Percentiles rank a stretch among this genome's conserved stretches.
phyloP scores from a whole-genome alignment of 2,329 filamentous ascomycete species.

The Beauveria scarabaeidicola region DNA sequence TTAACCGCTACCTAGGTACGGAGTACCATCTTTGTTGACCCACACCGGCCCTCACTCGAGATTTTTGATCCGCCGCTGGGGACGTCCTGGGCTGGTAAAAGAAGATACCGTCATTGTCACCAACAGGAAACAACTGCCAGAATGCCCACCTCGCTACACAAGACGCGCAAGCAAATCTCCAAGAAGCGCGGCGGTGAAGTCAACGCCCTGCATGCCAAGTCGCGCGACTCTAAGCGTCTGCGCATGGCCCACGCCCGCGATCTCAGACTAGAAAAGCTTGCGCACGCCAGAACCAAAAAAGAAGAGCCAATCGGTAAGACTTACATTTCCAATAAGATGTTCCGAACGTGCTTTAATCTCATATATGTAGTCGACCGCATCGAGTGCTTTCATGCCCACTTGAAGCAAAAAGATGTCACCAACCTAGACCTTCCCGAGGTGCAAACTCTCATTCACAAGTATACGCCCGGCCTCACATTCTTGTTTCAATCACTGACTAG shows the following conservation, averaged over 20 bases:
- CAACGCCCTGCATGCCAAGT: constrained; percentile 75
- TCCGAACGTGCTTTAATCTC: constrained; percentile 3
- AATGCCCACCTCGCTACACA: constrained; percentile 72
- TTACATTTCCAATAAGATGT: neutral
- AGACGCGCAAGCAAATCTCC: constrained; percentile 79
- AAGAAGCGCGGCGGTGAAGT: constrained; percentile 76
- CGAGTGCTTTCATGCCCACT: constrained; percentile 60
- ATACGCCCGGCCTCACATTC: constrained; percentile 16
- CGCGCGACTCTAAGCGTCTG: constrained; percentile 73
- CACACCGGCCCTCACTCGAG: no score
- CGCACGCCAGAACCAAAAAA: constrained; percentile 59
- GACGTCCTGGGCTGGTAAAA: neutral
- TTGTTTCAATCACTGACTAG: neutral
- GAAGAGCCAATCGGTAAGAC: constrained; percentile 62
- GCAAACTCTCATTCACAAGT: constrained; percentile 55
- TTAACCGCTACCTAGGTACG: no score
- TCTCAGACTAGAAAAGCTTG: constrained; percentile 68
- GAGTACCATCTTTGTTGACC: no score
- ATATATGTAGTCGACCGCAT: constrained; percentile 27
- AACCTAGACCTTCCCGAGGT: constrained; percentile 48
- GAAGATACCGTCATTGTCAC: neutral
- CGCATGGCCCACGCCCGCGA: constrained; percentile 74
- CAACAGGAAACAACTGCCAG: constrained; percentile 17
- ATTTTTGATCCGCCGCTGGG: neutral
- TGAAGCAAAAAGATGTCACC: constrained; percentile 39